Evolutionary conservation across 345 rosid genomes (phyloP).

Genomic region (Tarenaya hassleriana): DNA sequence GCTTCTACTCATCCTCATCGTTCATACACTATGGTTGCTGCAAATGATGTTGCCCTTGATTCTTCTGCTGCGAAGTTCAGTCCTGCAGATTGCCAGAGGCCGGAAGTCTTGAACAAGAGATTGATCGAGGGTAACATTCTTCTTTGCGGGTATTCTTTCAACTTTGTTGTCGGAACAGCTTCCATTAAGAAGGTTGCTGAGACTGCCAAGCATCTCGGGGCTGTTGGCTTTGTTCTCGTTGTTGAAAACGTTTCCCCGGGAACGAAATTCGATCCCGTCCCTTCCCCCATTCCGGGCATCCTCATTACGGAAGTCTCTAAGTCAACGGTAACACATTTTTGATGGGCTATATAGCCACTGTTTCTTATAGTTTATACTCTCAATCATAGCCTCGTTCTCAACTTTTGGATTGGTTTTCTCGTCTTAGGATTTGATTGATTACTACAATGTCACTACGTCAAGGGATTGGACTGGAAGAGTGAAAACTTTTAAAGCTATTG

Average conservation of each 20-base stretch:
- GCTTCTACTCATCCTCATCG: slow-evolving; percentile 77
- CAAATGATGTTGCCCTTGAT: slow-evolving; percentile 88
- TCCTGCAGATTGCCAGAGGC: slow-evolving; percentile 94
- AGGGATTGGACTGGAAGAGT: slow-evolving; percentile 99
- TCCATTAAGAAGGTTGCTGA: slow-evolving; percentile 91
- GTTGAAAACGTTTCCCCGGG: slow-evolving; percentile 97
- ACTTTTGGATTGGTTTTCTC: slow-evolving; percentile 1
- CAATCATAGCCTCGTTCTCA: neutral
- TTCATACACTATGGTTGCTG: slow-evolving; percentile 80
- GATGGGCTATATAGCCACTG: too few species aligned
- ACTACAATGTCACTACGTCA: slow-evolving; percentile 75
- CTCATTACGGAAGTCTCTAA: slow-evolving; percentile 72
- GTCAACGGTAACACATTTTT: slow-evolving; percentile 57
- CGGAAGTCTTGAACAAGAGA: slow-evolving; percentile 77
- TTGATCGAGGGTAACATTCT: slow-evolving; percentile 89
- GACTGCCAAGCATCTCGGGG: slow-evolving; percentile 91
- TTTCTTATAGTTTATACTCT: too few species aligned
- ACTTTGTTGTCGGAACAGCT: slow-evolving; percentile 88
- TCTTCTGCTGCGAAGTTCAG: slow-evolving; percentile 61
- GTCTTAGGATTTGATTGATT: slow-evolving; percentile 81
- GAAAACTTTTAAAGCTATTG: slow-evolving; percentile 72
- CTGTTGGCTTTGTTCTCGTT: slow-evolving; percentile 93
- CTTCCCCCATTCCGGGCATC: slow-evolving; percentile 80
- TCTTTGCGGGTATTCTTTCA: slow-evolving; percentile 98
- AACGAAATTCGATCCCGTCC: slow-evolving; percentile 92